Base-by-base conservation (phyloP, 495 filamentous ascomycete genomes). In the Penicillium riverlandense region DNA sequence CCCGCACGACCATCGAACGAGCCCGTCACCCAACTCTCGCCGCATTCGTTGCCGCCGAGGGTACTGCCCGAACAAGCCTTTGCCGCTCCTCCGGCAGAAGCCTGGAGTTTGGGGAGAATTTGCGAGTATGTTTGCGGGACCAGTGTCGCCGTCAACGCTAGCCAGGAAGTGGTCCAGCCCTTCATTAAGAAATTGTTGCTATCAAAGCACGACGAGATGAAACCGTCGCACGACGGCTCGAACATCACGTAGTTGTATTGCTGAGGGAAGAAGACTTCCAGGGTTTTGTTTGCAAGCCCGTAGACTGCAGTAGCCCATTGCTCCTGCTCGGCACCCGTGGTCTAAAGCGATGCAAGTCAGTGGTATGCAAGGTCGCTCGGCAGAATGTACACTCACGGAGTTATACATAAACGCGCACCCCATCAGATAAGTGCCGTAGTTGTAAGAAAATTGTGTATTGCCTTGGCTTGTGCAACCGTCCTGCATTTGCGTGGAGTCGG, bases 371-470 rank as follows among this genome's bases (percentile, higher is more conserved):
- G 22, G 4, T 22, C 22, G 0, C 22, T 22, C 22, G 22, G 22
- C 4, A 22, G 22, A 22, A 22, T 22, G 22, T 22, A 22, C 6
- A 58, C 68, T 47, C 55, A 77, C 76, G 37, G 76, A 52, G 50
- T 88, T 86, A 61, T 80, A 85, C 82, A 89, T 85, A 52, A 76
- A 74, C 29, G 83, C 82, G 3, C 81, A 74, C 9, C 86, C 86
- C 38, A 76, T 73, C 16, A 89, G 58, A 58, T 75, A 86, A 35
- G 82, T 75, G 33, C 80, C 85, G 30, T 80, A 72, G 57, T 82
- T 84, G 60, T 88, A 87, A 1, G 76, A 72, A 79, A 79, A 87
- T 55, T 85, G 82, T 30, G 79, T 68, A 41, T 67, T 49, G 48
- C 77, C 78, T 38, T 75, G 57, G 12, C 67, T 40, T 11, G 54